These are phyloP conservation scores for Asterella californica DNA, from an alignment of 225 moss, liverwort and hornwort species.

Conservation along the genomic window DNA sequence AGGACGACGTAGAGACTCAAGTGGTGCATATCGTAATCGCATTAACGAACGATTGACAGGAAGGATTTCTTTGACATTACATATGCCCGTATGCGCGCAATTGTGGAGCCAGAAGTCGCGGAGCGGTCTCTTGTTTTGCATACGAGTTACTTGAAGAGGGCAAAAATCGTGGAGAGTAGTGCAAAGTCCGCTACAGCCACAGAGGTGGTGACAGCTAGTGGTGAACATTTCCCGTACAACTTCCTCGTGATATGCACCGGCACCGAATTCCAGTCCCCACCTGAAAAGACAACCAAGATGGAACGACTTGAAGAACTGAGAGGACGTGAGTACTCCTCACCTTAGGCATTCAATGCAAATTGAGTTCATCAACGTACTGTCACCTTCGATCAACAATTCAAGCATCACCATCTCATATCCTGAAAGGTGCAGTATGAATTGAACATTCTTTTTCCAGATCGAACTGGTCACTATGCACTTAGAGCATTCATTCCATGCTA, in stretches of 20 bases:
- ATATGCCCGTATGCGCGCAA: conserved; percentile 50
- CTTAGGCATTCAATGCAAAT: neutral
- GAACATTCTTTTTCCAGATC: neutral
- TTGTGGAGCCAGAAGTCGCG: conserved; percentile 67
- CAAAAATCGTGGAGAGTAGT: conserved; percentile 33
- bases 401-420: neutral
- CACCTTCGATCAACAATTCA: too few relatives aligned
- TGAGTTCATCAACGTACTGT: neutral
- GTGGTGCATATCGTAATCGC: neutral
- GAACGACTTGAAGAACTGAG: conserved; percentile 53
- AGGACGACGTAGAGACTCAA: too few relatives aligned
- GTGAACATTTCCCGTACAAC: conserved; percentile 54
- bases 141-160: conserved; percentile 62
- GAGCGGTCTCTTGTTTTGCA: conserved; percentile 58
- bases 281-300: conserved; percentile 34
- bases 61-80: conserved; percentile 72
- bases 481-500: neutral
- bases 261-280: conserved; percentile 48
- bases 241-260: conserved; percentile 70
- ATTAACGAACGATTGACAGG: conserved; percentile 27
- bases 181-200: conserved; percentile 43
- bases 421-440: neutral
- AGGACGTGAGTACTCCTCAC: conserved; percentile 40
- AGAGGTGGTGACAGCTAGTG: conserved; percentile 49
- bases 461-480: neutral